Percentiles rank a stretch among this genome's conserved stretches.
phyloP scores from a whole-genome alignment of 495 filamentous ascomycete genomes.

The Bombardia bombarda region DNA sequence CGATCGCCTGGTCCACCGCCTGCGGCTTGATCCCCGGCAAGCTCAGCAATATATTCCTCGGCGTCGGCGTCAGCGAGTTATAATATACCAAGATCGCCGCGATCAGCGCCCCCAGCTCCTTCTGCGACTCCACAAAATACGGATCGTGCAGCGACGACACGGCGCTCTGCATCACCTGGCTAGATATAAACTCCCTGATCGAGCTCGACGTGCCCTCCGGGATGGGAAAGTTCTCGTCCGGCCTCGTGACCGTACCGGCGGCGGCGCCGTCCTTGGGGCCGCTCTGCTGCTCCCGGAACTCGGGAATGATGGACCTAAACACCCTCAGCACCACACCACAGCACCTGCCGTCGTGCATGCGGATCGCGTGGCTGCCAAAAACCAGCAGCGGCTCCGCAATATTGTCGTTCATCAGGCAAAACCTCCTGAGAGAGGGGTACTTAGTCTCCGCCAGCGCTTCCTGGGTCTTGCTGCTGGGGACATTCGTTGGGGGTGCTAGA shows the following conservation, averaged over 20 bases:
- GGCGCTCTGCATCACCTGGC: conserved; percentile 71
- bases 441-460: neutral
- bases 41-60: conserved; percentile 45
- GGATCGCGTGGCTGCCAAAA: conserved; percentile 84
- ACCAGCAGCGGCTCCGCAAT: conserved; percentile 83
- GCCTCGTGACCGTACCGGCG: conserved; percentile 4
- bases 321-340: conserved; percentile 79
- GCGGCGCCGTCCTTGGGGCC: conserved; percentile 1
- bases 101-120: conserved; percentile 82
- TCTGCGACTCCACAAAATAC: conserved; percentile 95
- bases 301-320: conserved; percentile 72
- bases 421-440: conserved; percentile 57
- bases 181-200: conserved; percentile 86
- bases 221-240: conserved; percentile 37
- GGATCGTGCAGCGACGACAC: conserved; percentile 87
- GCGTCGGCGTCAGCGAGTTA: conserved; percentile 51
- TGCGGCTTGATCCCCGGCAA: conserved; percentile 45
- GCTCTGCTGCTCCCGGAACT: too few species aligned
- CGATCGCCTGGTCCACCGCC: conserved; percentile 55
- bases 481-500: neutral
- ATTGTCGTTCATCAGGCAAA: conserved; percentile 68
- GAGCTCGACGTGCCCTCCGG: conserved; percentile 41
- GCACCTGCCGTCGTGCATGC: conserved; percentile 84
- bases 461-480: neutral
- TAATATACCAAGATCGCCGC: conserved; percentile 76